Percentiles rank a stretch among this genome's conserved stretches.
These are phyloP conservation scores for Salix exigua DNA, from an alignment of 345 rosid species.

Conservation along the genomic window DNA sequence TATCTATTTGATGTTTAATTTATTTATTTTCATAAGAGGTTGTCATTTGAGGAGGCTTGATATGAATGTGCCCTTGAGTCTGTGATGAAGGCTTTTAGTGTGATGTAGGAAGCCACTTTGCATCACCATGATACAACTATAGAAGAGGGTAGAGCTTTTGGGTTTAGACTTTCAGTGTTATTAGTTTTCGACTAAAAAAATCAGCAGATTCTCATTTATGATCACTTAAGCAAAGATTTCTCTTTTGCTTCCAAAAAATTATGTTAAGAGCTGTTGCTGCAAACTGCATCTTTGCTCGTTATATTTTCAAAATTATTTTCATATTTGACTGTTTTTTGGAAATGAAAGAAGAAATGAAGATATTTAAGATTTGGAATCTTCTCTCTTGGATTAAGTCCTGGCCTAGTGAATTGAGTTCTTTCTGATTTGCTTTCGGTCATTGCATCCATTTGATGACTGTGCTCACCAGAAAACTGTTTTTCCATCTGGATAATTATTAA, in stretches of 20 bases:
- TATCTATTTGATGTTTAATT: neutral
- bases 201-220: neutral
- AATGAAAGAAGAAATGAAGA: neutral
- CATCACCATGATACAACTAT: neutral
- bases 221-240: neutral
- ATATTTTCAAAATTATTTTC: neutral
- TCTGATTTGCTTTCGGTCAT: neutral
- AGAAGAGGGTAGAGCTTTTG: neutral
- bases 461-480: neutral
- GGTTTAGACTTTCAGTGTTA: neutral
- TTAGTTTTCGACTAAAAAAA: neutral
- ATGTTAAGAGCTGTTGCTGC: neutral
- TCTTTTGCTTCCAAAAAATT: neutral
- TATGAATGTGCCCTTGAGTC: no score
- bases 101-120: no score
- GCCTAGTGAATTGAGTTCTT: constrained; percentile 2
- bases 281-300: neutral
- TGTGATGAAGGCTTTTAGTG: no score
- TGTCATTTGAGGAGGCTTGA: no score
- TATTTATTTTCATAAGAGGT: neutral
- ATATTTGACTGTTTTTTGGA: neutral
- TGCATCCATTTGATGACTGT: neutral
- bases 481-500: constrained; percentile 4
- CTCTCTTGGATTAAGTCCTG: neutral
- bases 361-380: neutral